A percentile compares a stretch with the other conserved stretches of the same genome.
These are phyloP conservation scores for Colletotrichum simmondsii DNA, from an alignment of 2,329 filamentous ascomycete genomes.

Conservation along the genomic window DNA sequence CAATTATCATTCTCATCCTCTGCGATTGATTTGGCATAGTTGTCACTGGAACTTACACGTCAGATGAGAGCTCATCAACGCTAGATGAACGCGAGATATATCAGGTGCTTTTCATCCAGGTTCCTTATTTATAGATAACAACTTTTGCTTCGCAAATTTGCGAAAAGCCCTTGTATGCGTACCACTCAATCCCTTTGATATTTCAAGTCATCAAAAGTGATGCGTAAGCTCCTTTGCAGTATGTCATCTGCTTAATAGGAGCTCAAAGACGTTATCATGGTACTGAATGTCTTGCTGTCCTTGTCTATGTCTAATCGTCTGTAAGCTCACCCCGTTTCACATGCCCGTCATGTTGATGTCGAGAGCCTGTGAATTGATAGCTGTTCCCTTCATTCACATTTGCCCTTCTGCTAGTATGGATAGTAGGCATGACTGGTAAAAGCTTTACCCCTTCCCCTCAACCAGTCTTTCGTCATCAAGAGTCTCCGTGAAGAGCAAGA, in stretches of 20 bases:
- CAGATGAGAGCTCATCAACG: background rate
- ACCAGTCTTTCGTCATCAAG: background rate
- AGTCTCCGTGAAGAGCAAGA: background rate
- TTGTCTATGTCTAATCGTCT: background rate
- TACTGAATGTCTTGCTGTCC: background rate
- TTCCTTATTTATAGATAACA: background rate
- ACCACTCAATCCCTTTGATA: background rate
- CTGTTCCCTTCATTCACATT: background rate
- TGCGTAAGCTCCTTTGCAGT: background rate
- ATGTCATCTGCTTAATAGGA: background rate
- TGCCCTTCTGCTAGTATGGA: too few relatives aligned
- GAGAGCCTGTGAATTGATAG: background rate
- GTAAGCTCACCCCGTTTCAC: background rate
- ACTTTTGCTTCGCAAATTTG: background rate
- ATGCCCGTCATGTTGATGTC: background rate
- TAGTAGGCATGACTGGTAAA: too few relatives aligned
- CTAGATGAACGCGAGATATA: background rate
- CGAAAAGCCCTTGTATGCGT: background rate
- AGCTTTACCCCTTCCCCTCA: too few relatives aligned
- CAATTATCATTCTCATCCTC: background rate
- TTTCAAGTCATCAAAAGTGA: background rate
- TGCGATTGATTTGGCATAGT: background rate
- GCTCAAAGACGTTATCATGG: background rate
- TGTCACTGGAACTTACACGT: background rate
- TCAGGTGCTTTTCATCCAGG: background rate